Percentiles rank a stretch among this genome's conserved stretches.
phyloP scores from a whole-genome alignment of 139 green algal genomes.

The Tetraselmis striata region DNA sequence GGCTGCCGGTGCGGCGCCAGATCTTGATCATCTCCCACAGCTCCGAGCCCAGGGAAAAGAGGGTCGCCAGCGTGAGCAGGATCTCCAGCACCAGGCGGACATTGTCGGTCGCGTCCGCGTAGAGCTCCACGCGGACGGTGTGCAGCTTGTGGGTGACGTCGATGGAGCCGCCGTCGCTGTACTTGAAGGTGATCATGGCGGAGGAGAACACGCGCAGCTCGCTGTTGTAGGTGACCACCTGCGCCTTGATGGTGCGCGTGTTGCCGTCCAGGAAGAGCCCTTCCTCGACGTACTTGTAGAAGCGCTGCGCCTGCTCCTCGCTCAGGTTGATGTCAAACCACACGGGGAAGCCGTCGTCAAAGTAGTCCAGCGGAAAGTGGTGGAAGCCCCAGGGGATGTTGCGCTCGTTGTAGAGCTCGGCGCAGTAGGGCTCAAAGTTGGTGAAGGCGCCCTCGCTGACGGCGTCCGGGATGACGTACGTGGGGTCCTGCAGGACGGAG shows the following conservation, averaged over 20 bases:
- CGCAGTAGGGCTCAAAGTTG: conserved; percentile 54
- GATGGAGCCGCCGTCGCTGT: conserved; percentile 64
- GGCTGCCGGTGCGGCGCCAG: conserved; percentile 5
- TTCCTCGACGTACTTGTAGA: conserved; percentile 49
- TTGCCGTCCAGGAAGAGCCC: conserved; percentile 63
- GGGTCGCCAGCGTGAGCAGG: conserved; percentile 50
- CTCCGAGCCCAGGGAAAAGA: conserved; percentile 18
- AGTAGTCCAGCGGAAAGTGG: conserved; percentile 36
- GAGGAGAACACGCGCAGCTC: conserved; percentile 64
- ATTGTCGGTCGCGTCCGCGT: conserved; percentile 39
- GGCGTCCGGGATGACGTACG: conserved; percentile 35
- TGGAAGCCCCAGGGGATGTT: conserved; percentile 65
- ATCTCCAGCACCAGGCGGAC: conserved; percentile 58
- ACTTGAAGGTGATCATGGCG: conserved; percentile 46
- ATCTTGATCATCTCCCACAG: conserved; percentile 1
- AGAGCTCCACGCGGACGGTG: conserved; percentile 68
- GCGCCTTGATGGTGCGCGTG: conserved; percentile 46
- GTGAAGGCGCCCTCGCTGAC: not conserved
- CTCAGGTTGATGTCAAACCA: conserved; percentile 77
- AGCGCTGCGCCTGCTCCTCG: conserved; percentile 29
- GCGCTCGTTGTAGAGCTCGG: conserved; percentile 67
- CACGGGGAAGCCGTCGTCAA: conserved; percentile 53
- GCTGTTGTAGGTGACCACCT: conserved; percentile 80
- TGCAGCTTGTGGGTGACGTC: conserved; percentile 56
- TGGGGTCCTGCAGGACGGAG: conserved; percentile 33